phyloP scores from a whole-genome alignment of 352 stramenopile genomes.

The Globisporangium rhizosaccharum region DNA sequence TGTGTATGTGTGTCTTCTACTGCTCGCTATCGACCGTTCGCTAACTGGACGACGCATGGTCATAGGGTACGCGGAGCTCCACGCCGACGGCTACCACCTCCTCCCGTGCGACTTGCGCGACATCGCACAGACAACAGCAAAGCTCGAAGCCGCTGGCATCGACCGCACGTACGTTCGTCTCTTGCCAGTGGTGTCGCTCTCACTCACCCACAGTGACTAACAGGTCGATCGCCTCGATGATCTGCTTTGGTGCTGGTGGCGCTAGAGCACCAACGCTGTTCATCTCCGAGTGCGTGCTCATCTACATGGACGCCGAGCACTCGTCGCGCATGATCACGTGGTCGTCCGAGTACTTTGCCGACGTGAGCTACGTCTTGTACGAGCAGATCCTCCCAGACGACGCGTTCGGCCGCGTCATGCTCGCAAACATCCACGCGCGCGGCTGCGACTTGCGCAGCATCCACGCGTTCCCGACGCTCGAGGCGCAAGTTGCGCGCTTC shows the following conservation, averaged over 20 bases:
- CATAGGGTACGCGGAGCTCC: constrained; percentile 54
- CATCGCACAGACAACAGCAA: constrained; percentile 37
- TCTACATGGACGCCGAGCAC: constrained; percentile 88
- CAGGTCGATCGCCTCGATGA: background rate
- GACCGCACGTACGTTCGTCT: constrained; percentile 24
- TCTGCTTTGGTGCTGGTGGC: background rate
- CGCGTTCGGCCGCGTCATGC: constrained; percentile 88
- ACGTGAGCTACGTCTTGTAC: constrained; percentile 83
- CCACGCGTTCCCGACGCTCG: constrained; percentile 62
- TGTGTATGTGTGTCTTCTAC: background rate
- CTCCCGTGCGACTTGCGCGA: constrained; percentile 74
- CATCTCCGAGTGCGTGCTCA: constrained; percentile 89
- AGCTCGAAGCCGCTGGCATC: constrained; percentile 56
- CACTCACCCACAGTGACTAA: background rate
- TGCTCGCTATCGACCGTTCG: background rate
- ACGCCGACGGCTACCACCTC: constrained; percentile 70
- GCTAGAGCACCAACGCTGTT: constrained; percentile 58
- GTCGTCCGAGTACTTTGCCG: constrained; percentile 56
- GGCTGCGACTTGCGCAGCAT: constrained; percentile 88
- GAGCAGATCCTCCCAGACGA: constrained; percentile 90
- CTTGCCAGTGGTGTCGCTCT: background rate
- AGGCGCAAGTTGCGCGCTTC: constrained; percentile 75
- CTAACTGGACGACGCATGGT: background rate
- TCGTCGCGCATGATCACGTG: constrained; percentile 72
- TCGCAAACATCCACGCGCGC: constrained; percentile 87